These are phyloP conservation scores for Phytopythium helicoides DNA, from an alignment of 352 stramenopile species.

Conservation along the genomic window DNA sequence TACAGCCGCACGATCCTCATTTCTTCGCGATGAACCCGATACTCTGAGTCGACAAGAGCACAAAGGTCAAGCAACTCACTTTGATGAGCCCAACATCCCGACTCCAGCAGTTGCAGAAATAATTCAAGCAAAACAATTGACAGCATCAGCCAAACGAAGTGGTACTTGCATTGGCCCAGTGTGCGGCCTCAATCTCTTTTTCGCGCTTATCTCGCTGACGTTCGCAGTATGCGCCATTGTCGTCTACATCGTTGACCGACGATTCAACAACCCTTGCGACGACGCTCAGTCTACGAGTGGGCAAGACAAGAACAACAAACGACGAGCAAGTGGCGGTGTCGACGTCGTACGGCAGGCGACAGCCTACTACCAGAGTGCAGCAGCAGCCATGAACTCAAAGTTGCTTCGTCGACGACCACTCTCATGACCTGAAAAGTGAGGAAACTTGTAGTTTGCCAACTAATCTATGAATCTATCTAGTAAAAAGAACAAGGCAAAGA, in stretches of 20 bases:
- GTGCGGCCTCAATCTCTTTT: constrained; percentile 39
- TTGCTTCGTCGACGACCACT: constrained; percentile 4
- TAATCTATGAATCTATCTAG: constrained; percentile 3
- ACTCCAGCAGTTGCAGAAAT: too few relatives aligned
- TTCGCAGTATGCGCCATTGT: constrained; percentile 33
- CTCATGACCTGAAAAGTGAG: not conserved
- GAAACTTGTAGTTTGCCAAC: not conserved
- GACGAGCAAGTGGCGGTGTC: not conserved
- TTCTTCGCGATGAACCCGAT: not conserved
- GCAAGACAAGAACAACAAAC: not conserved
- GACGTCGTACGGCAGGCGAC: constrained; percentile 7
- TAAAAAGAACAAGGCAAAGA: too few relatives aligned
- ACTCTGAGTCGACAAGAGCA: not conserved
- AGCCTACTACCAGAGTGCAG: constrained; percentile 7
- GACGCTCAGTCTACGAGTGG: not conserved
- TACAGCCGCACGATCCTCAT: not conserved
- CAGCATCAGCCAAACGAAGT: not conserved
- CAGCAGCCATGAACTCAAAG: constrained; percentile 1
- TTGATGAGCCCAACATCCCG: too few relatives aligned
- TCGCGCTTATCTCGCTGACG: constrained; percentile 30
- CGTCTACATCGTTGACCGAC: constrained; percentile 30
- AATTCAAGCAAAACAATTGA: too few relatives aligned
- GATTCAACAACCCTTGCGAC: constrained; percentile 4
- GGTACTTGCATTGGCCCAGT: constrained; percentile 29
- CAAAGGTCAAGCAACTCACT: not conserved